Evolutionary conservation across 192 early-diverging fungal genomes (phyloP), one percentile per base, ranked within the genome.

Genomic region (Coemansia sp.): DNA sequence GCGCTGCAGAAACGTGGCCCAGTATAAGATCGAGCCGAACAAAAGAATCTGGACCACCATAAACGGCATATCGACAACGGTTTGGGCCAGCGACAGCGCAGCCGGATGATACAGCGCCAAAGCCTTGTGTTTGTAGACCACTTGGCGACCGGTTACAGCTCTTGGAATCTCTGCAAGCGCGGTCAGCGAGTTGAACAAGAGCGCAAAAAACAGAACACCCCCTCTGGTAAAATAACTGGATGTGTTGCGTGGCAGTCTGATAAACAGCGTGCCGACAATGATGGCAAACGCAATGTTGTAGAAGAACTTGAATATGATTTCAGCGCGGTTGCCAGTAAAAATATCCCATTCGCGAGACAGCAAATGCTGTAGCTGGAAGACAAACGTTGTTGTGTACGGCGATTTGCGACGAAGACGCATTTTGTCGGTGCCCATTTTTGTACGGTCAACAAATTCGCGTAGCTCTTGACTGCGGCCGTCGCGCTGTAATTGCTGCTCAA

Each of bases 41-140:
- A 87, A 30, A 11, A 77, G 50, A 22, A 80, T 73, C 29, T 82
- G 74, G 36, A 89, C 52, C 31, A 87, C 48, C 30, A 83, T 69
- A 40, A 87, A 89, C 45, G 89, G 89, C 29, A 60, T 54, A 6
- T 69, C 72, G 11, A 73, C 66, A 0, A 67, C 14, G 1, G 67
- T 64, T 40, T 73, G 63, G 12, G 67, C 78, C 32, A 71, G 33
- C 12, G 76, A 69, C 7, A 73, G 59, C 0, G 73, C 74, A 0
- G 69, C 71, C 3, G 77, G 77, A 31, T 73, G 70, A 34, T 75
- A 69, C 57, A 92, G 67, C 20, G 88, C 87, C 68, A 88, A 87
- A 2, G 82, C 84, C 50, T 88, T 89, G 75, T 94, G 92, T 65
- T 94, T 94, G 73, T 90, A 86, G 18, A 90, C 69, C 29, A 92